A percentile compares a stretch with the other conserved stretches of the same genome.
Evolutionary conservation across 345 rosid genomes (phyloP).

Genomic region (Lepidium didymum): DNA sequence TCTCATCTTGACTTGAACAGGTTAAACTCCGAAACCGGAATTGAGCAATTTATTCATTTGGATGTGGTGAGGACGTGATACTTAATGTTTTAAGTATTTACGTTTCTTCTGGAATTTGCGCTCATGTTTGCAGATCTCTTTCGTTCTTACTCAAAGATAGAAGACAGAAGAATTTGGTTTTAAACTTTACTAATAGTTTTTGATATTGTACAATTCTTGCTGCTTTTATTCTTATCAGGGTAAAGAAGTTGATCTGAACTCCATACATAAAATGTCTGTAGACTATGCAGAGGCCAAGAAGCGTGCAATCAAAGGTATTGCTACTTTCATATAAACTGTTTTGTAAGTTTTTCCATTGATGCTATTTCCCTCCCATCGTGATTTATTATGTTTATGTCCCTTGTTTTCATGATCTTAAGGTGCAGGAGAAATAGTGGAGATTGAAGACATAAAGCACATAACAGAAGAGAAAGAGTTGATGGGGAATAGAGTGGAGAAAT

Average conservation of each 20-base stretch:
- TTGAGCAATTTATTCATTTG: conserved; percentile 62
- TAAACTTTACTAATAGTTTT: background rate
- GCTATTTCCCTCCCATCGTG: background rate
- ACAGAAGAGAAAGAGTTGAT: conserved; percentile 36
- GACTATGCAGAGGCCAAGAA: conserved; percentile 70
- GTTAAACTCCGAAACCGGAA: conserved; percentile 42
- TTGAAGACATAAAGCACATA: conserved; percentile 55
- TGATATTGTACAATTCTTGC: background rate
- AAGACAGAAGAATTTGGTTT: background rate
- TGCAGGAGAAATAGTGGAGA: conserved; percentile 40
- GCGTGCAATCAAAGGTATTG: conserved; percentile 55
- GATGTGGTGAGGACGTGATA: conserved; percentile 55
- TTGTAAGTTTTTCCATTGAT: background rate
- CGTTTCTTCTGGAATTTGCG: background rate
- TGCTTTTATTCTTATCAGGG: conserved; percentile 34
- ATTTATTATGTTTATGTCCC: background rate
- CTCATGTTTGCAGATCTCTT: background rate
- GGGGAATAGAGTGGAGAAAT: conserved; percentile 39
- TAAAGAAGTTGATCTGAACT: conserved; percentile 41
- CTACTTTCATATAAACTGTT: background rate
- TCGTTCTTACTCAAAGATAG: background rate
- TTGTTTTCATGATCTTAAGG: conserved; percentile 34
- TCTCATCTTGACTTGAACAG: conserved; percentile 34
- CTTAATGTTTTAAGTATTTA: background rate
- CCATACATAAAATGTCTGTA: conserved; percentile 40